These are phyloP conservation scores for Fusarium coffeatum DNA, from an alignment of 2,329 filamentous ascomycete genomes.

Conservation along the genomic window DNA sequence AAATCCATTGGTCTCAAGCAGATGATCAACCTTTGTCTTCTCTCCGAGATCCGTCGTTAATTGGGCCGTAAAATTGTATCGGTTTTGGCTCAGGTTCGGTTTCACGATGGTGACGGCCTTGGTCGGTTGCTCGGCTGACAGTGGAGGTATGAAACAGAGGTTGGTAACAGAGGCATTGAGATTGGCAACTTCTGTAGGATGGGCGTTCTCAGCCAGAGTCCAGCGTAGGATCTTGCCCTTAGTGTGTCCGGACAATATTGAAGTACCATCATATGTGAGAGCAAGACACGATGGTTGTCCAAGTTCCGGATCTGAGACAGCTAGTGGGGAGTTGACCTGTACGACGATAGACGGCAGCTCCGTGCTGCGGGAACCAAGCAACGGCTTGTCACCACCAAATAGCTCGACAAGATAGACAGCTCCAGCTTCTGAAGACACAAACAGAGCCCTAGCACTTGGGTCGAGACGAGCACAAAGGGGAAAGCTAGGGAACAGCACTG, in stretches of 20 bases:
- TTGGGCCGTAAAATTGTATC: slow-evolving; percentile 74
- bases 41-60: slow-evolving; percentile 60
- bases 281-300: slow-evolving; percentile 76
- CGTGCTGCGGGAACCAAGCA: slow-evolving; percentile 64
- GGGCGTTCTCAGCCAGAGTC: slow-evolving; percentile 79
- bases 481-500: slow-evolving; percentile 79
- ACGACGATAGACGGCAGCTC: slow-evolving; percentile 68
- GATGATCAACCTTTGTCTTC: slow-evolving; percentile 58
- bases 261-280: slow-evolving; percentile 84
- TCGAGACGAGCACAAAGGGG: slow-evolving; percentile 82
- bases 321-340: slow-evolving; percentile 65
- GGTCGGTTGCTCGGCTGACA: slow-evolving; percentile 55
- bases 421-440: slow-evolving; percentile 82
- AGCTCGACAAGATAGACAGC: slow-evolving; percentile 85
- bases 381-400: slow-evolving; percentile 63
- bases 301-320: slow-evolving; percentile 69
- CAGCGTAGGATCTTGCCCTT: slow-evolving; percentile 83
- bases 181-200: slow-evolving; percentile 74
- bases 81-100: slow-evolving; percentile 75
- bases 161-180: slow-evolving; percentile 88
- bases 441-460: slow-evolving; percentile 84
- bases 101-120: slow-evolving; percentile 77
- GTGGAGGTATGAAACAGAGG: slow-evolving; percentile 76
- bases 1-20: slow-evolving; percentile 62
- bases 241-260: slow-evolving; percentile 81